Evolutionary conservation across 495 filamentous ascomycete species (phyloP), one percentile per base, ranked within the genome.

Genomic region (Amniculicola lignicola): DNA sequence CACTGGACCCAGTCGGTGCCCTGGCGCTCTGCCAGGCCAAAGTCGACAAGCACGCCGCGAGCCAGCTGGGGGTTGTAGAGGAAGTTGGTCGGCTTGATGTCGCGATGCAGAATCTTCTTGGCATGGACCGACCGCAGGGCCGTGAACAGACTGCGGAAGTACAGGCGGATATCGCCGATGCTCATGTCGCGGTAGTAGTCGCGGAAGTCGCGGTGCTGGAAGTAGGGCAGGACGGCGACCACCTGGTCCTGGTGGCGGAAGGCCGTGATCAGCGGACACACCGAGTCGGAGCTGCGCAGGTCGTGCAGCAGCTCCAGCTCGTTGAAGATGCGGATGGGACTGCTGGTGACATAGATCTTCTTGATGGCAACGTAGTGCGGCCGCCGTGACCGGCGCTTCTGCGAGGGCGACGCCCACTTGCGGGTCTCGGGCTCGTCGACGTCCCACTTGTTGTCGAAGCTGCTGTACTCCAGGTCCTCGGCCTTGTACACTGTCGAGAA

Each of bases 41-140:
- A 98, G 69, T 98, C 93, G 4, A 96, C 92, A 11, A 98, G 78
- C 1, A 98, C 93, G 14, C 93, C 93, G 48, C 88, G 83, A 61
- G 82, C 78, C 55, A 87, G 77, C 2, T 83, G 72, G 2, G 88
- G 86, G 56, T 95, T 91, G 75, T 97, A 99, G 27, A 99, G 81
- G 66, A 99, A 99, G 67, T 99, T 99, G 11, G 93, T 99, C n/a
- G 93, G 93, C 69, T 99, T 99, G 69, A 99, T 96, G 69, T 99
- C 93, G 48, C 93, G 85, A 68, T 99, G 93, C 15, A 99, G 77
- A 51, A 99, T 96, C 16, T 79, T 75, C 63, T 85, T 82, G 29
- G 76, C 75, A 69, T 99, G 93, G 9, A 97, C 90, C 18, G 86
- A 85, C 14, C 79, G 75, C 4, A 99, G 77, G 0, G 94, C 93